phyloP scores from a whole-genome alignment of 139 green algal species.

The Edaphochlamys debaryana region DNA sequence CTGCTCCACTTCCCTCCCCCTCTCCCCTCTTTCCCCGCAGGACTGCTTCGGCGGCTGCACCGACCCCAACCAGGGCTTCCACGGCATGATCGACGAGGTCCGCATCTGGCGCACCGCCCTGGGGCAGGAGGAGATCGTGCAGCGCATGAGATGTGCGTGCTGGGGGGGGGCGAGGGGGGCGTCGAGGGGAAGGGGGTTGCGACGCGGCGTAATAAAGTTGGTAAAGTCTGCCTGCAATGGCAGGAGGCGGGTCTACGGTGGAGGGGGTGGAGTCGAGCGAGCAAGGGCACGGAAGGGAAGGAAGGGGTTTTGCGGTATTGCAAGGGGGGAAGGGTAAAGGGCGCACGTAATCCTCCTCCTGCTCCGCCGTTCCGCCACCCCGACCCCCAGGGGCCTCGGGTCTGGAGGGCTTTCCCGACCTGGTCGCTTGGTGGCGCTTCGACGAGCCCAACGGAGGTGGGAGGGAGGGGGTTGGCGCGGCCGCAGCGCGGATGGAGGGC shows the following conservation, averaged over 20 bases:
- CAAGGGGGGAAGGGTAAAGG: too few species aligned
- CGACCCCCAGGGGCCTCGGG: conserved; percentile 39
- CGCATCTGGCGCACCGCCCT: conserved; percentile 59
- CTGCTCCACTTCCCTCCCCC: neutral
- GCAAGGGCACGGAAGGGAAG: too few species aligned
- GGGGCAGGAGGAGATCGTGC: conserved; percentile 81
- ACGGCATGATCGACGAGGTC: conserved; percentile 89
- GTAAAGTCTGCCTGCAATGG: too few species aligned
- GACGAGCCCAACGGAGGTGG: conserved; percentile 77
- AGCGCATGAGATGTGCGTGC: conserved; percentile 71
- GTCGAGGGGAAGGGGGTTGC: too few species aligned
- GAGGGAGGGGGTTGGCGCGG: too few species aligned
- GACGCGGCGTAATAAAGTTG: too few species aligned
- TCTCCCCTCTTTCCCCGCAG: conserved; percentile 23
- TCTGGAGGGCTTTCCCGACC: conserved; percentile 68
- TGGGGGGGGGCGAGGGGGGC: neutral
- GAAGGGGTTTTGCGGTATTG: too few species aligned
- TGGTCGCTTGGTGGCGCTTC: conserved; percentile 91
- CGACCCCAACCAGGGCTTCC: conserved; percentile 81
- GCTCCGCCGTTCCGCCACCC: too few species aligned
- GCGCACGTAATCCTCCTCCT: too few species aligned
- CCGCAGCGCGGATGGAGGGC: too few species aligned
- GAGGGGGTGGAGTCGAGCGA: too few species aligned
- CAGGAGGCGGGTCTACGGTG: too few species aligned
- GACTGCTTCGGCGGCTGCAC: conserved; percentile 92